Percentiles rank a stretch among this genome's conserved stretches.
phyloP scores from a whole-genome alignment of 2,329 filamentous ascomycete species.

The Arthrinium phaeospermum region DNA sequence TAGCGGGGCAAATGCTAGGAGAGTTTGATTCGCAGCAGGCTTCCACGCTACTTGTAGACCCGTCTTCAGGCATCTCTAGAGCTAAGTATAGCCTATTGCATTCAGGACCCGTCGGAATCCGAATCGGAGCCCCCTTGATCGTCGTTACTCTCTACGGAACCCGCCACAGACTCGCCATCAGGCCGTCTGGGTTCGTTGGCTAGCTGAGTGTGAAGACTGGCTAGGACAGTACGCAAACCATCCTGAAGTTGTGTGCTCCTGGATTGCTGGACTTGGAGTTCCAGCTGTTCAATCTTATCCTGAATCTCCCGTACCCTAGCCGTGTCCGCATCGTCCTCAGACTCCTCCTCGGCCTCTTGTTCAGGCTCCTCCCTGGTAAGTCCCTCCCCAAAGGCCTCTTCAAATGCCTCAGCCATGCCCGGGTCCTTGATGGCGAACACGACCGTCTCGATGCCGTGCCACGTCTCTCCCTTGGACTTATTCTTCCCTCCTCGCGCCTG shows the following conservation, averaged over 20 bases:
- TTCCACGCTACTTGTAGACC: neutral
- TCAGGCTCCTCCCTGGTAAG: constrained; percentile 39
- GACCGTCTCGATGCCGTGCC: constrained; percentile 56
- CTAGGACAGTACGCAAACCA: constrained; percentile 29
- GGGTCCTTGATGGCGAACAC: constrained; percentile 63
- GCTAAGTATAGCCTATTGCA: neutral
- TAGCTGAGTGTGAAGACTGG: neutral
- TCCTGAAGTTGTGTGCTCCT: constrained; percentile 34
- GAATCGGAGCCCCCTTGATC: neutral
- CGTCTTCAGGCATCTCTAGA: neutral
- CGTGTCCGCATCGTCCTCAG: constrained; percentile 26
- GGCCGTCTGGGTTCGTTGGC: neutral
- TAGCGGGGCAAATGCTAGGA: neutral
- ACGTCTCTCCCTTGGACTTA: constrained; percentile 38
- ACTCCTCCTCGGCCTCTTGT: constrained; percentile 25
- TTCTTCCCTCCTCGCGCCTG: constrained; percentile 26
- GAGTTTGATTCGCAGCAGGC: neutral
- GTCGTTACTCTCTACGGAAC: neutral
- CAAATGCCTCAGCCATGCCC: constrained; percentile 58
- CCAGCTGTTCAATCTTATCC: constrained; percentile 37
- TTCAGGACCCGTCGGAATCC: neutral
- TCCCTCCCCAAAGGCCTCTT: constrained; percentile 50
- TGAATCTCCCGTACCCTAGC: constrained; percentile 32
- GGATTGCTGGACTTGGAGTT: constrained; percentile 32
- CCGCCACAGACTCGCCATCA: neutral